Evolutionary conservation across 2,329 filamentous ascomycete genomes (phyloP), one percentile per base, ranked within the genome.

Genomic region (Colletotrichum sojae): DNA sequence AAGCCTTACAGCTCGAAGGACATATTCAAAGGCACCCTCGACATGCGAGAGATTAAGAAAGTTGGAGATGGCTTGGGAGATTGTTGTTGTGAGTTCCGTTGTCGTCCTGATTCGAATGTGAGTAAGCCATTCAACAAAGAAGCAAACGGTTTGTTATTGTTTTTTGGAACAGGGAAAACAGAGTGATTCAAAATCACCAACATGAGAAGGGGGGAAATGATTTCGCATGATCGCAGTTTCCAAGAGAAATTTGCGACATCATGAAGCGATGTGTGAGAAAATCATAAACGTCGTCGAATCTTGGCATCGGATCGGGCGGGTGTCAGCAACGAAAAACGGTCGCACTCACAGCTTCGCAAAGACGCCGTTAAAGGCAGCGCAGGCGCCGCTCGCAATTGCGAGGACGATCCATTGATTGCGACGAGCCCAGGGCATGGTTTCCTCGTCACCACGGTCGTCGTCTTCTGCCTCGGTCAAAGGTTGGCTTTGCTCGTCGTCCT

Each of bases 301-400:
- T 54, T 59, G 61, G 43, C 46, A 68, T 27, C 40, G 61, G 65
- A 22, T 31, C 54, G 54, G 5, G 27, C 10, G 16, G 40, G 5
- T 4, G 39, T 20, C 6, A 59, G 45, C 54, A 49, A 18, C 18
- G 18, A 36, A 18, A 10, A 27, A 13, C 43, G 48, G 20, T 20
- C 6, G 12, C 46, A 84, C 89, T 75, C 82, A 93, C 91, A 96
- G 83, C 81, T 95, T 96, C 0, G 93, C 93, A 83, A 95, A 94
- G 5, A 93, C 90, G 68, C 93, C 93, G 74, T 96, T 96, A 73
- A 93, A 91, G 22, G 93, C 92, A 39, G 93, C 93, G 75, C 92
- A 95, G 61, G 88, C 90, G 71, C 93, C 93, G 76, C 91, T 94
- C 56, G 91, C 89, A 49, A 95, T 78, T 49, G 93, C 92, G 71